Conservation (phyloP, 768 basidiomycete species). For the Phylloporus rhodoxanthus region DNA sequence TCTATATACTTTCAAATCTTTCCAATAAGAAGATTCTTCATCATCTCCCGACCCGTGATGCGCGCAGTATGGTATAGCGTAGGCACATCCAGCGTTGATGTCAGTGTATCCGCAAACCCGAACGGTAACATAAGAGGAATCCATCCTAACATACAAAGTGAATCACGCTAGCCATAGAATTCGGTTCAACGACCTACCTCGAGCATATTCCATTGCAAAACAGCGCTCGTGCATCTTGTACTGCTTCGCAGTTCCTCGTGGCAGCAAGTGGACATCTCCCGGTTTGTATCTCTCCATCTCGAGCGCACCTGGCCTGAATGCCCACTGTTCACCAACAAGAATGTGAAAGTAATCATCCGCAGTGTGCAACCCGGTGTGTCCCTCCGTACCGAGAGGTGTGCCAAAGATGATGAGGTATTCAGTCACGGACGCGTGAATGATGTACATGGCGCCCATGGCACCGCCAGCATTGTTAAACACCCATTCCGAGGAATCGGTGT, state of each 20-base stretch:
- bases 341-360: conserved; percentile 99
- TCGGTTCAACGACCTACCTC: conserved; percentile 49
- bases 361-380: conserved; percentile 88
- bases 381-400: conserved; percentile 94
- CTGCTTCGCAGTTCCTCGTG: conserved; percentile 83
- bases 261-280: conserved; percentile 81
- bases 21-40: conserved; percentile 72
- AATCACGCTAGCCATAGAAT: background rate
- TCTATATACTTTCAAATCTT: conserved; percentile 56
- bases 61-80: conserved; percentile 74
- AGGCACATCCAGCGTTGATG: conserved; percentile 83
- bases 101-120: conserved; percentile 78
- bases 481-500: conserved; percentile 71
- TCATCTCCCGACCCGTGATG: conserved; percentile 79
- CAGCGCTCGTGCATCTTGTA: conserved; percentile 98
- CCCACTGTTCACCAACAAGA: conserved; percentile 91
- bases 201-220: conserved; percentile 92
- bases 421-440: conserved; percentile 94
- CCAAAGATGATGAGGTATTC: conserved; percentile 97
- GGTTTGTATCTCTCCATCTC: conserved; percentile 81
- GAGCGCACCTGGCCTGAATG: conserved; percentile 74
- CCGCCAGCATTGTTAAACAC: conserved; percentile 96
- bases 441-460: conserved; percentile 97
- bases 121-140: conserved; percentile 96
- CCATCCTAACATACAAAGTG: conserved; percentile 61